Base-by-base conservation (phyloP, 1,284 basidiomycete genomes). In the Rhodotorula sp. region DNA sequence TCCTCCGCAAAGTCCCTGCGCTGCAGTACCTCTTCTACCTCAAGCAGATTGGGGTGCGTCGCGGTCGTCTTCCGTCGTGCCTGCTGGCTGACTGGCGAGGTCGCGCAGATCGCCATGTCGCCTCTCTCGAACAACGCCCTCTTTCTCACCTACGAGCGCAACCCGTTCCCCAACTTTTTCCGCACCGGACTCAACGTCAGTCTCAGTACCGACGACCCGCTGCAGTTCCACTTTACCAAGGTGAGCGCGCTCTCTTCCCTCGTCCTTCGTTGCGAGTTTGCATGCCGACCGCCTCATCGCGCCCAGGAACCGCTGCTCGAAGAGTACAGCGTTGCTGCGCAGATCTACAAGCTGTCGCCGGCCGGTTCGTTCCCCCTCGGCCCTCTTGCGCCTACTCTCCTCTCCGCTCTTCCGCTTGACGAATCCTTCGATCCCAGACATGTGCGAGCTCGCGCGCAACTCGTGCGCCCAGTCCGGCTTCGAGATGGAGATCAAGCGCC, bases 401-500 rank as follows among this genome's bases (percentile, higher is more conserved):
- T 7, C 27, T 87, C 74, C 89, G 88, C 51, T 11, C 34, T 39
- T 30, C 46, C 36, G n/a, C 27, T n/a, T 48, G 30, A 48, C n/a
- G n/a, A 4, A 11, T 46, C 8, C 4, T 4, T 32, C 29, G 11
- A 4, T 9, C 17, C 51, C 72, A 75, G 84, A 85, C 75, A 86
- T 86, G 85, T 86, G 85, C 57, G 95, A 99, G 82, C 86, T 99
- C 34, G 95, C 96, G 27, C 87, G 95, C 57, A 99, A 98, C 82
- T 94, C 92, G 3, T 95, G 98, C 47, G 84, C 93, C 63, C 96
- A 99, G 80, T 94, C 91, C 74, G 96, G 96, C 2, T 99, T 98
- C 81, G 96, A 99, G 82, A 98, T 98, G 93, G 91, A 96, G 80
- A 82, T 98, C 78, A 99, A 99, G 82, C 88, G 93, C 22, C 96